Base-by-base conservation (phyloP, 768 basidiomycete genomes). In the Omphalotus guepiniiformis region DNA sequence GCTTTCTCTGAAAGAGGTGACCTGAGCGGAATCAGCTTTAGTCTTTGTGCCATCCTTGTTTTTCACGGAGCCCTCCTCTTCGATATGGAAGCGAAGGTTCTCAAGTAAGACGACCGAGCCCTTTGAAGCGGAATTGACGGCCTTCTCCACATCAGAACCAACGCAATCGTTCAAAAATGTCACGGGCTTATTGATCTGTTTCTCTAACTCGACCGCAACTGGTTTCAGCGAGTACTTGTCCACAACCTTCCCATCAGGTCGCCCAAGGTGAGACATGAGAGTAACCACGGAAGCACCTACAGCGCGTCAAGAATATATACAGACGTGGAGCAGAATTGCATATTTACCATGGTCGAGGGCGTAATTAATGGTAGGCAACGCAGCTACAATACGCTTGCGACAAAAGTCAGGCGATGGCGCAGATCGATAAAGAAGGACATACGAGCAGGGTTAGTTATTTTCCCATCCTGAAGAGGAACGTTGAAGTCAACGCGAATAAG, bases 231-330 rank as follows among this genome's bases (percentile, higher is more conserved):
- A 91, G 75, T 90, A 95, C 61, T 97, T 97, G 41, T 75, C 74
- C 60, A 84, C 84, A 47, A 83, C 82, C 58, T 90, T 88, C 57
- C 95, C 95, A 67, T 98, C 93, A 8, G 95, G 95, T 54, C 95
- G 90, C 19, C 95, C 96, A 47, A 99, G 82, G 67, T 99, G 95
- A 61, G 95, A 97, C 93, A 97, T 96, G 62, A 98, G 82, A 56
- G 91, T 79, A 62, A 97, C 85, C 48, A 78, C 75, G 49, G 81
- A 76, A 50, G 94, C 92, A 48, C 81, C 90, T 93, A 56, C 28
- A 26, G 41, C 40, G 38, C 51, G 42, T 56, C 48, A 55, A 40
- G 37, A 39, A 39, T 23, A 36, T 16, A 27, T 27, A 43, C 3
- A 43, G 36, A 37, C 26, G 22, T 9, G n/a, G n/a, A 35, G 34